Percentiles rank a stretch among this genome's conserved stretches.
phyloP scores from a whole-genome alignment of 2,329 filamentous ascomycete species.

The Aspergillus sp. region DNA sequence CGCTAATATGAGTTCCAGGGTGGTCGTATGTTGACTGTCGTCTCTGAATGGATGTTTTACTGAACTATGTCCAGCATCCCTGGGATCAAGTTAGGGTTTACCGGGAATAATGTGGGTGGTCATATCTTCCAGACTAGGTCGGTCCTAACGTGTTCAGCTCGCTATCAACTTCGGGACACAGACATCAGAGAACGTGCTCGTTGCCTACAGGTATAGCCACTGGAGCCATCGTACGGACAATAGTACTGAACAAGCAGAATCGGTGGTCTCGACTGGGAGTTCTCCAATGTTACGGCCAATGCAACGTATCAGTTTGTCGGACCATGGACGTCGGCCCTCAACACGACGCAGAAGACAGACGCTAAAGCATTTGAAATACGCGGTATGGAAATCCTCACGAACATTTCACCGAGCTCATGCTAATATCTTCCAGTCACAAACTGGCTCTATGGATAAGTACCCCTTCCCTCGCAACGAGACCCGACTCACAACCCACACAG shows the following conservation, averaged over 20 bases:
- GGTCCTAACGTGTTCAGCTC: conserved; percentile 26
- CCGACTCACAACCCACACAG: conserved; percentile 27
- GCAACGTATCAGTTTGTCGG: conserved; percentile 55
- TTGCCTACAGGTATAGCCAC: conserved; percentile 47
- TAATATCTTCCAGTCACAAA: conserved; percentile 51
- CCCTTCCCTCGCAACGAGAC: neutral
- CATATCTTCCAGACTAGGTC: neutral
- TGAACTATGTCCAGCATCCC: conserved; percentile 36
- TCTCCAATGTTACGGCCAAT: conserved; percentile 58
- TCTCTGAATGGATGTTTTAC: neutral
- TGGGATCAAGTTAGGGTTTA: conserved; percentile 56
- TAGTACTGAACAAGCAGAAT: conserved; percentile 36
- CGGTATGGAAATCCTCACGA: conserved; percentile 15
- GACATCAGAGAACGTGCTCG: conserved; percentile 50
- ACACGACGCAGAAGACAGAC: conserved; percentile 42
- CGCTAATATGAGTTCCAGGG: conserved; percentile 27
- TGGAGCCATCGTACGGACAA: neutral
- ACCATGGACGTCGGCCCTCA: conserved; percentile 40
- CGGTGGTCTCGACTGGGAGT: conserved; percentile 57
- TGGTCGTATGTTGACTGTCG: conserved; percentile 50
- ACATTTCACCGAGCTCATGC: neutral
- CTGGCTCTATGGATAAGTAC: conserved; percentile 54
- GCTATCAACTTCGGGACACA: conserved; percentile 55
- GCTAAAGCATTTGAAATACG: conserved; percentile 55
- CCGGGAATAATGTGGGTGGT: conserved; percentile 43